Evolutionary conservation across 2,329 filamentous ascomycete genomes (phyloP).

Genomic region (Fusarium nisikadoi): DNA sequence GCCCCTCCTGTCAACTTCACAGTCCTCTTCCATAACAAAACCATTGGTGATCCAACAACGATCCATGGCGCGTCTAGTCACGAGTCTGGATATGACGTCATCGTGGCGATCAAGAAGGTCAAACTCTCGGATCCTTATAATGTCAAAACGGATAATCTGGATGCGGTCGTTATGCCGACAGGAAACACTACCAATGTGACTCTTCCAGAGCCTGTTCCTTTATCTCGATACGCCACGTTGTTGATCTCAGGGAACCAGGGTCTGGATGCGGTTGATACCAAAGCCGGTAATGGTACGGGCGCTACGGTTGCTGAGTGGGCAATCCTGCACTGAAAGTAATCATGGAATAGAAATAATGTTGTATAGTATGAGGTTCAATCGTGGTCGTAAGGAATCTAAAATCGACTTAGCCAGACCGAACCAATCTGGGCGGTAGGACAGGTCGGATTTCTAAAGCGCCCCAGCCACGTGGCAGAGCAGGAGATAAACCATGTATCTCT

Average conservation of each 20-base stretch:
- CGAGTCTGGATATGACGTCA: neutral
- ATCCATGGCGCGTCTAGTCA: rapidly evolving
- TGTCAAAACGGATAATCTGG: neutral
- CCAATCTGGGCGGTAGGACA: no score
- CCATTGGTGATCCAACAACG: neutral
- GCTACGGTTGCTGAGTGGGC: conserved; percentile 3
- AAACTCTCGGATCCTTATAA: neutral
- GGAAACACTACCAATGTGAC: neutral
- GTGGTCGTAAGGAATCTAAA: rapidly evolving
- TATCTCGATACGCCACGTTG: neutral
- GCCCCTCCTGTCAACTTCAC: neutral
- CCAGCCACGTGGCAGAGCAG: no score
- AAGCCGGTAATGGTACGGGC: neutral
- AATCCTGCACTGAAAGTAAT: neutral
- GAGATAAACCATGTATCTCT: no score
- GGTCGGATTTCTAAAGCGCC: no score
- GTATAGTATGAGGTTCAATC: neutral
- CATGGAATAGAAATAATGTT: no score
- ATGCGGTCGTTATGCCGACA: neutral
- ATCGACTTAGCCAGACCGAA: no score
- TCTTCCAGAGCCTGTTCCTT: neutral
- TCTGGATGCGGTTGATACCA: neutral
- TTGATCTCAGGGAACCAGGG: neutral
- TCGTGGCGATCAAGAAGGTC: neutral
- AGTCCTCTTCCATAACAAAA: neutral